phyloP scores from a whole-genome alignment of 75 land plant genomes.

The Cryptomeria japonica region DNA sequence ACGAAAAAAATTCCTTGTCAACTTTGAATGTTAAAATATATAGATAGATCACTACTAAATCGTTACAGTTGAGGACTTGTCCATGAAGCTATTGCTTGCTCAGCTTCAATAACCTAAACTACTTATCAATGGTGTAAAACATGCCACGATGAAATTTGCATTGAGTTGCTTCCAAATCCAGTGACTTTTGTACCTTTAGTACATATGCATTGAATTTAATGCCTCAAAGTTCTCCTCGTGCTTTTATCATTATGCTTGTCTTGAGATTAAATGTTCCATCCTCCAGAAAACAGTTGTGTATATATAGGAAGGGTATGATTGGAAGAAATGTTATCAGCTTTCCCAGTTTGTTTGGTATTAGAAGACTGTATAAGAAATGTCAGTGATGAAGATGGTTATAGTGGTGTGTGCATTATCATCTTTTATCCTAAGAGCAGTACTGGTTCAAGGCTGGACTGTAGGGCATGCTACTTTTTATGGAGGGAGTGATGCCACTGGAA shows the following conservation, averaged over 20 bases:
- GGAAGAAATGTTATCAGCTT: background rate
- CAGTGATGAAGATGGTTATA: background rate
- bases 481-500: slow-evolving; percentile 2
- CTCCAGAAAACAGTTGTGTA: background rate
- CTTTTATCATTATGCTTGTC: background rate
- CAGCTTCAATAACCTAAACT: background rate
- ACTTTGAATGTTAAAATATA: background rate
- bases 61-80: too few relatives aligned
- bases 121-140: background rate
- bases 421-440: background rate
- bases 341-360: background rate
- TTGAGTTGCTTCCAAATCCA: background rate
- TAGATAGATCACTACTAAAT: too few relatives aligned
- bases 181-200: background rate
- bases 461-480: slow-evolving; percentile 10
- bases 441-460: background rate
- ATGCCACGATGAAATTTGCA: background rate
- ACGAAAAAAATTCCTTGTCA: too few relatives aligned
- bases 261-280: background rate
- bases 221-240: background rate
- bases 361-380: background rate
- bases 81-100: background rate
- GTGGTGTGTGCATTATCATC: background rate
- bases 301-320: background rate
- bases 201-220: background rate